phyloP scores from a whole-genome alignment of 2,329 filamentous ascomycete species.

The Hypomyces rosellus region DNA sequence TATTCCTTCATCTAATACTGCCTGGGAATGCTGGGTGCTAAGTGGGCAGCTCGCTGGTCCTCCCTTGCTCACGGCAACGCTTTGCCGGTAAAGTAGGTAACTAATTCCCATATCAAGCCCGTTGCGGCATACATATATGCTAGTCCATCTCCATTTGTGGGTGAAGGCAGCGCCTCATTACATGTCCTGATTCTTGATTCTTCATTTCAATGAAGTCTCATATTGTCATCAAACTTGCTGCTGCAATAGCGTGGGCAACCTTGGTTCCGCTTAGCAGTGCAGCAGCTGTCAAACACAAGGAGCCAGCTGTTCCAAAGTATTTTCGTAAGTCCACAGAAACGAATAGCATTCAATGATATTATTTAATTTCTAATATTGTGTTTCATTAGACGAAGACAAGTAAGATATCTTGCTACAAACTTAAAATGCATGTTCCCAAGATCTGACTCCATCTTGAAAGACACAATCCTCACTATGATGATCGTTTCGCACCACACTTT shows the following conservation, averaged over 20 bases:
- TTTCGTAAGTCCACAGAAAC: conserved; percentile 15
- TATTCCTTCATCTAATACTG: no score
- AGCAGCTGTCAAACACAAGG: conserved; percentile 1
- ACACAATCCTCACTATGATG: conserved; percentile 28
- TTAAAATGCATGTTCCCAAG: neutral
- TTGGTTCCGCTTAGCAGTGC: neutral
- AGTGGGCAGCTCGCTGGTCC: no score
- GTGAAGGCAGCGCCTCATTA: no score
- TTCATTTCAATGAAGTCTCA: neutral
- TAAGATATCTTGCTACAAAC: neutral
- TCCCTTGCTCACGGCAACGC: no score
- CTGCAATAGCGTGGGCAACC: conserved; percentile 1
- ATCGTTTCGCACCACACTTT: conserved; percentile 32
- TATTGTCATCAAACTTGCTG: neutral
- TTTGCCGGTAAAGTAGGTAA: no score
- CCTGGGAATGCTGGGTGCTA: no score
- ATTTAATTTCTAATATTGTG: neutral
- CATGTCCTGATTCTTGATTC: no score
- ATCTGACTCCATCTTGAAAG: conserved; percentile 11
- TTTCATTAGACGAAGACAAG: conserved; percentile 2
- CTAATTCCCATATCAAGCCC: no score
- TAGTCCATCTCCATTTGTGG: no score
- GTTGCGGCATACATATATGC: no score
- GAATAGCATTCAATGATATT: neutral
- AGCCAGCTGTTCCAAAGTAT: conserved; percentile 17